Percentiles rank a stretch among this genome's conserved stretches.
These are phyloP conservation scores for Collybia sordida DNA, from an alignment of 768 basidiomycete species.

Conservation along the genomic window DNA sequence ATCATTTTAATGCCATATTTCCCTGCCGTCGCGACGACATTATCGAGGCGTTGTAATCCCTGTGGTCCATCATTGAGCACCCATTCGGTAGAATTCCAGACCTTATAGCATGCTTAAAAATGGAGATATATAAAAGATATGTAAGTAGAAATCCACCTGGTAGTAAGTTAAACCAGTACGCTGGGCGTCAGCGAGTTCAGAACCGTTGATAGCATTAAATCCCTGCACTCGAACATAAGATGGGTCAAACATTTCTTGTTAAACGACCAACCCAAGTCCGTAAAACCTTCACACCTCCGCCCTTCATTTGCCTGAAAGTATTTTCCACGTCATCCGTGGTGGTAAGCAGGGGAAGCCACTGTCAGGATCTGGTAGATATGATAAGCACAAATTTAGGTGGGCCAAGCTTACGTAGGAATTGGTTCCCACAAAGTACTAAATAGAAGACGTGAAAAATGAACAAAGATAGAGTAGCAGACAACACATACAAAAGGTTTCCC, in stretches of 20 bases:
- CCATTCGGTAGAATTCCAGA: conserved; percentile 53
- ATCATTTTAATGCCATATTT: conserved; percentile 52
- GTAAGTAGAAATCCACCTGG: conserved; percentile 11
- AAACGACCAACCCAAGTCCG: conserved; percentile 46
- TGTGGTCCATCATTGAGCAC: conserved; percentile 51
- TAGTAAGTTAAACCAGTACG: conserved; percentile 49
- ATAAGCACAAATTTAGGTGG: background rate
- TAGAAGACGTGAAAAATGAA: conserved; percentile 19
- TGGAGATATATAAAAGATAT: no score
- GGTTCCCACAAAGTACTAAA: conserved; percentile 45
- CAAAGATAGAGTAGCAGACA: background rate
- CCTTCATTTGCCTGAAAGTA: conserved; percentile 49
- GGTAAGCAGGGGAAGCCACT: conserved; percentile 60
- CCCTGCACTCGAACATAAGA: conserved; percentile 23
- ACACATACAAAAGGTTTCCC: conserved; percentile 49
- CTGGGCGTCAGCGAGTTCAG: conserved; percentile 43
- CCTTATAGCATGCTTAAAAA: conserved; percentile 20
- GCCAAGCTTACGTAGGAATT: conserved; percentile 46
- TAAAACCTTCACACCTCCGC: conserved; percentile 49
- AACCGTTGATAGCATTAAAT: conserved; percentile 42
- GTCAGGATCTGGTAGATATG: background rate
- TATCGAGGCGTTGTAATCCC: conserved; percentile 53
- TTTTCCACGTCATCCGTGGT: conserved; percentile 44
- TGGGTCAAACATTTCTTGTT: background rate
- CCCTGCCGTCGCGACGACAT: conserved; percentile 47